phyloP scores from a whole-genome alignment of 2,329 filamentous ascomycete species.

The Purpureocillium takamizusanense region DNA sequence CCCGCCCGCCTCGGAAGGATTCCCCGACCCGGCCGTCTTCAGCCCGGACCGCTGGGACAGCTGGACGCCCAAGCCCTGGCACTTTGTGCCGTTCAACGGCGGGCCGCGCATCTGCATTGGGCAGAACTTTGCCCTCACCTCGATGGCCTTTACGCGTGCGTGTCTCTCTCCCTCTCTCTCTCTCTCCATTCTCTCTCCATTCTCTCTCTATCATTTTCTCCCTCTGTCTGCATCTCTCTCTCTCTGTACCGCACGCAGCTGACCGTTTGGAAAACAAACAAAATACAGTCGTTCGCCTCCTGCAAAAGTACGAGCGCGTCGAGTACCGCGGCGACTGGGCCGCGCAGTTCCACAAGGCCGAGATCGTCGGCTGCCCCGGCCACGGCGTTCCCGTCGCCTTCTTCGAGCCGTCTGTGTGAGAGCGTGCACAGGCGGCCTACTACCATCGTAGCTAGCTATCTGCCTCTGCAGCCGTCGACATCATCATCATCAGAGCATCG shows the following conservation, averaged over 20 bases:
- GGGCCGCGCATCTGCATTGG: slow-evolving; percentile 68
- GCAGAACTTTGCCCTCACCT: slow-evolving; percentile 73
- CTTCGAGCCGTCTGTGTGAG: slow-evolving; percentile 17
- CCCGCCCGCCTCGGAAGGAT: slow-evolving; percentile 36
- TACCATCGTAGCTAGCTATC: too few species aligned
- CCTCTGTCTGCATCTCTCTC: too few species aligned
- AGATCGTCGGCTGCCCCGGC: slow-evolving; percentile 33
- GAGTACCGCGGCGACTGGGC: slow-evolving; percentile 38
- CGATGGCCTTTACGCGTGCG: slow-evolving; percentile 39
- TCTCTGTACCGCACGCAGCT: too few species aligned
- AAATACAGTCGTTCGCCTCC: slow-evolving; percentile 33
- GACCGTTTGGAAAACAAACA: too few species aligned
- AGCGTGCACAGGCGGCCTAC: too few species aligned
- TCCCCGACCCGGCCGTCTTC: slow-evolving; percentile 41
- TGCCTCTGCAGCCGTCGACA: too few species aligned
- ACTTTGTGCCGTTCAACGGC: slow-evolving; percentile 69
- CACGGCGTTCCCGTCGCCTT: slow-evolving; percentile 32
- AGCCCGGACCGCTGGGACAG: slow-evolving; percentile 58
- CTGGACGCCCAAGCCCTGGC: slow-evolving; percentile 58
- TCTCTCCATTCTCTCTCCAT: too few species aligned
- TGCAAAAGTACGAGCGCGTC: slow-evolving; percentile 50
- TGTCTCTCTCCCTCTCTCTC: too few species aligned
- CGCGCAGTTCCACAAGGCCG: slow-evolving; percentile 33
- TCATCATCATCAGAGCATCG: too few species aligned
- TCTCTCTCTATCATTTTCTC: too few species aligned